Evolutionary conservation across 768 basidiomycete species (phyloP), one percentile per base, ranked within the genome.

Genomic region (Lactarius akahatsu): DNA sequence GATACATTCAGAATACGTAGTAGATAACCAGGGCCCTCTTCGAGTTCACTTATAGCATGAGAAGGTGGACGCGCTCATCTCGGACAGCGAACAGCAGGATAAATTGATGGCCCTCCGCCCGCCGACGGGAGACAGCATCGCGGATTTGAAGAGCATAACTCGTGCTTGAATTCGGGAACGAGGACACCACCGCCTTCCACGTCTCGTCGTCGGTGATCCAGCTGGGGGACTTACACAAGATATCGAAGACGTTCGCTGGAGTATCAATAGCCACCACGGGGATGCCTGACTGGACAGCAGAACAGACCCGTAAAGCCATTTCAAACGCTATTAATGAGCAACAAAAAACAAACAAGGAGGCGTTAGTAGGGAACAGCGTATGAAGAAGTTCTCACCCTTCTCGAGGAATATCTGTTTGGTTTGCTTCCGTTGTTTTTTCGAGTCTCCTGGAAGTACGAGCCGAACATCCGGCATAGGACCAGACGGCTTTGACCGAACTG

Each of bases 191-290:
- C 2, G 78, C 66, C 75, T 86, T 88, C 90, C 92, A 91, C 0
- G 80, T 78, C 45, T 92, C 90, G 54, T 94, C 92, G 66, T 91
- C 90, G 5, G 81, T 81, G 30, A 92, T 76, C 92, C 92, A 93
- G 18, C 77, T 74, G 4, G 85, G 72, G 41, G 74, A 84, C 72
- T 79, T 82, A 34, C 81, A 80, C 79, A 94, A 83, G 2, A 79
- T 71, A 57, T 91, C 89, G 68, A 92, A 92, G 1, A 85, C 81
- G 8, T 77, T 65, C 0, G 81, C 74, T 1, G 85, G 77, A 11
- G 92, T 86, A 63, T 93, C 91, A 16, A 93, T 80, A 2, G 85
- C 90, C n/a, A 94, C 76, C 26, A 84, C 85, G 1, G 89, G 88
- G 67, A 90, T 78, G 11, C 85, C 85, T 11, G 77, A 80, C 65